Evolutionary conservation across 768 basidiomycete genomes (phyloP).

Genomic region (Suillus tomentosus): DNA sequence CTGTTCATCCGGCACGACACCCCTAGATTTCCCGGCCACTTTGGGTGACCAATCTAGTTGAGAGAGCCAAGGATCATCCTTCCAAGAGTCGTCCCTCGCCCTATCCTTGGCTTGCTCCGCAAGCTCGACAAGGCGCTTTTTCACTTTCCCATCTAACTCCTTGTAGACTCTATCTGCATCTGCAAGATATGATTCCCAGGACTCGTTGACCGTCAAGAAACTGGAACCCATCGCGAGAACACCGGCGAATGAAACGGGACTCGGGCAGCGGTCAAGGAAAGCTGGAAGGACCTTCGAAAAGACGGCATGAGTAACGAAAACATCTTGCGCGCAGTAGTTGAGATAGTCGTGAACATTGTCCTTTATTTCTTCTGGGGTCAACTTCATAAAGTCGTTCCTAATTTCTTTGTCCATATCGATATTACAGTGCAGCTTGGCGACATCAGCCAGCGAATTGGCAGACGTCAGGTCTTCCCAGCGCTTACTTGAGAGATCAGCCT

Average conservation of each 20-base stretch:
- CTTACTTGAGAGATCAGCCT: constrained; percentile 47
- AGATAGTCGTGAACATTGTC: constrained; percentile 73
- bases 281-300: constrained; percentile 75
- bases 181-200: constrained; percentile 83
- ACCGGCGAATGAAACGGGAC: constrained; percentile 91
- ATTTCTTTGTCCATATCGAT: constrained; percentile 77
- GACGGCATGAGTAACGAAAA: constrained; percentile 80
- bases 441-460: constrained; percentile 88
- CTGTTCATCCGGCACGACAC: constrained; percentile 41
- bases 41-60: constrained; percentile 98
- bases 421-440: constrained; percentile 86
- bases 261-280: constrained; percentile 83
- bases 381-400: constrained; percentile 75
- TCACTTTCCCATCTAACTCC: constrained; percentile 66
- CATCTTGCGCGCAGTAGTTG: constrained; percentile 85
- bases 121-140: constrained; percentile 60
- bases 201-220: constrained; percentile 87
- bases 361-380: constrained; percentile 62
- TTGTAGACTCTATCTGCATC: constrained; percentile 77
- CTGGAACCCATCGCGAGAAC: constrained; percentile 89
- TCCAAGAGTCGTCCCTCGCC: constrained; percentile 57
- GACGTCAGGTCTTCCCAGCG: constrained; percentile 95
- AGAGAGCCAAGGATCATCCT: constrained; percentile 76
- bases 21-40: constrained; percentile 67
- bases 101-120: constrained; percentile 59